A percentile compares a stretch with the other conserved stretches of the same genome.
phyloP scores from a whole-genome alignment of 106 monocot genomes.

The Dendrobium chrysotoxum region DNA sequence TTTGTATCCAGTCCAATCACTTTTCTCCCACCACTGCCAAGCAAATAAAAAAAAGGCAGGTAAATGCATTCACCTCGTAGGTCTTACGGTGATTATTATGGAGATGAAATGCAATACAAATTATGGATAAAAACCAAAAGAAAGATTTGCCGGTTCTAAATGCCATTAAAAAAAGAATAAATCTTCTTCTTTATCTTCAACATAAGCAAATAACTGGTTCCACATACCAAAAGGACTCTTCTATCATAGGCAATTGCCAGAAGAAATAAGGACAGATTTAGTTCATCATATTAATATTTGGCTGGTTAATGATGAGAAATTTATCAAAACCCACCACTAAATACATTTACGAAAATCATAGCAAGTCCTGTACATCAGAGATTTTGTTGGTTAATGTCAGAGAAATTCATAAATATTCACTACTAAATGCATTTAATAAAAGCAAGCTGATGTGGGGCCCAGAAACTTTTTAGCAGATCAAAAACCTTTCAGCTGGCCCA shows the following conservation, averaged over 20 bases:
- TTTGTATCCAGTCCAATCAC: slow-evolving; percentile 99
- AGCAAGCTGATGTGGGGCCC: no score
- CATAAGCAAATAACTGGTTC: neutral
- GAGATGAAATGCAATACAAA: neutral
- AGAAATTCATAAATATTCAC: neutral
- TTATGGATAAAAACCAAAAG: neutral
- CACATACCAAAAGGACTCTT: neutral
- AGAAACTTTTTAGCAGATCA: no score
- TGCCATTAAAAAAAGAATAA: neutral
- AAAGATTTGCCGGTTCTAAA: neutral
- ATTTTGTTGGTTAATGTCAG: neutral
- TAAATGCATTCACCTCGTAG: slow-evolving; percentile 24
- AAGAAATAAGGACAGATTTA: neutral
- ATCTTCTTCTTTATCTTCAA: neutral
- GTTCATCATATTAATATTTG: neutral
- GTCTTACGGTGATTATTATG: slow-evolving; percentile 5
- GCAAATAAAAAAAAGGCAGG: slow-evolving; percentile 37
- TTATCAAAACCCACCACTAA: neutral
- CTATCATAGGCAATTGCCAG: neutral
- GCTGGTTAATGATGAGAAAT: neutral
- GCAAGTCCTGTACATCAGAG: neutral
- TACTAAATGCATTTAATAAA: neutral
- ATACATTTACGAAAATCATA: neutral
- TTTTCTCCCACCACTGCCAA: slow-evolving; percentile 99
- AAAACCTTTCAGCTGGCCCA: no score